These are phyloP conservation scores for Xylaria sp. DNA, from an alignment of 2,329 filamentous ascomycete genomes.

Conservation along the genomic window DNA sequence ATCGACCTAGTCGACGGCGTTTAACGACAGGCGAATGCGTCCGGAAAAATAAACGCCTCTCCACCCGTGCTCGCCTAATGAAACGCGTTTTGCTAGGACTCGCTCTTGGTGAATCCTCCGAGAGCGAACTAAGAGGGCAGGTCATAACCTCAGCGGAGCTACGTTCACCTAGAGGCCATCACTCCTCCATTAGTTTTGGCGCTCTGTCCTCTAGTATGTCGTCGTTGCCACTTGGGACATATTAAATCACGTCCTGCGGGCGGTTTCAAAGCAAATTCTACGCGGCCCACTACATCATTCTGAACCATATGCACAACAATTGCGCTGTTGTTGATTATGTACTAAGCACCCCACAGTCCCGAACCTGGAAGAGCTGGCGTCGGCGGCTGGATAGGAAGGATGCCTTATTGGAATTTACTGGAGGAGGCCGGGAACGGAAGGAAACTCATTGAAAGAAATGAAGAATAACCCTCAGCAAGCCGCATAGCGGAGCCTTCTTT, in stretches of 20 bases:
- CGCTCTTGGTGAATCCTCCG: no score
- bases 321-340: constrained; percentile 40
- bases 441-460: constrained; percentile 48
- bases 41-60: no score
- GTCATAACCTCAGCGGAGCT: no score
- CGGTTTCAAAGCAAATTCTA: neutral
- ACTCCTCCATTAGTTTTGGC: no score
- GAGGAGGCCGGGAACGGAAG: constrained; percentile 54
- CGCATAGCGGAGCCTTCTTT: constrained; percentile 51
- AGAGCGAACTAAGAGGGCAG: no score
- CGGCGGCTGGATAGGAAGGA: constrained; percentile 52
- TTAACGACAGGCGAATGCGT: no score
- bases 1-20: no score
- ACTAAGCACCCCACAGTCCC: constrained; percentile 52
- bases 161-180: no score
- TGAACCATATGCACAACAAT: neutral
- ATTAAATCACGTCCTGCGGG: neutral
- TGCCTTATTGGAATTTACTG: constrained; percentile 47
- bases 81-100: no score
- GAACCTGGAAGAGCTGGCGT: constrained; percentile 52
- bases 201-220: no score
- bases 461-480: constrained; percentile 53
- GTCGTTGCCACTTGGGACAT: neutral
- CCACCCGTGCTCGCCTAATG: no score
- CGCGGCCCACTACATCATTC: neutral